Percentiles rank a stretch among this genome's conserved stretches.
Evolutionary conservation across 202 grass and related monocot species (phyloP).

Genomic region (Digitaria exilis): DNA sequence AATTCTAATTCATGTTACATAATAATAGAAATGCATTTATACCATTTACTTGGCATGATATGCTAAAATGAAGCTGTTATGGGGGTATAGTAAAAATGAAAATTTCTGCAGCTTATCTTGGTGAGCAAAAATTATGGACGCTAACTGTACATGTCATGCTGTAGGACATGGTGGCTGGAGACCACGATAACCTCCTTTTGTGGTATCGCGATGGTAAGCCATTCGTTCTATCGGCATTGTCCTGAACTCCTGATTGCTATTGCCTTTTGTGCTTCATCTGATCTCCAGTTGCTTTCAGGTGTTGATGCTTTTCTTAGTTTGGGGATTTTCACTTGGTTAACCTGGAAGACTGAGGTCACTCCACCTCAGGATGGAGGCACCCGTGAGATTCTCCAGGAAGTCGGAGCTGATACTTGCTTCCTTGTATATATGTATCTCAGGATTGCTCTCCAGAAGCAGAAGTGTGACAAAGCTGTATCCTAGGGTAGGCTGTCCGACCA

Average conservation of each 20-base stretch:
- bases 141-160: slow-evolving; percentile 34
- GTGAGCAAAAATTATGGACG: slow-evolving; percentile 10
- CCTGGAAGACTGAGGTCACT: neutral
- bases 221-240: neutral
- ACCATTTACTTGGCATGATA: slow-evolving; percentile 1
- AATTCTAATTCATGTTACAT: neutral
- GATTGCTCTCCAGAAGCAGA: slow-evolving; percentile 49
- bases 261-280: slow-evolving; percentile 10
- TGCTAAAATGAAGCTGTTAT: neutral
- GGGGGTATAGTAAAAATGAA: neutral
- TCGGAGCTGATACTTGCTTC: slow-evolving; percentile 31
- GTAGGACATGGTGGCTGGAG: slow-evolving; percentile 83
- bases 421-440: slow-evolving; percentile 77
- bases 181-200: slow-evolving; percentile 61
- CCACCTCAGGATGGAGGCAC: neutral
- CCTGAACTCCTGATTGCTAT: too few relatives aligned
- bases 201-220: slow-evolving; percentile 43
- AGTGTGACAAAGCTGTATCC: slow-evolving; percentile 43
- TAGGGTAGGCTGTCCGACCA: slow-evolving; percentile 40
- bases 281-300: slow-evolving; percentile 14
- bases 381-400: neutral
- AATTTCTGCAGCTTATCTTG: neutral
- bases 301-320: neutral
- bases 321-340: neutral
- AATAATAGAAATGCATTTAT: neutral